These are phyloP conservation scores for Mallotus repandus DNA, from an alignment of 441 rosid species.

Conservation along the genomic window DNA sequence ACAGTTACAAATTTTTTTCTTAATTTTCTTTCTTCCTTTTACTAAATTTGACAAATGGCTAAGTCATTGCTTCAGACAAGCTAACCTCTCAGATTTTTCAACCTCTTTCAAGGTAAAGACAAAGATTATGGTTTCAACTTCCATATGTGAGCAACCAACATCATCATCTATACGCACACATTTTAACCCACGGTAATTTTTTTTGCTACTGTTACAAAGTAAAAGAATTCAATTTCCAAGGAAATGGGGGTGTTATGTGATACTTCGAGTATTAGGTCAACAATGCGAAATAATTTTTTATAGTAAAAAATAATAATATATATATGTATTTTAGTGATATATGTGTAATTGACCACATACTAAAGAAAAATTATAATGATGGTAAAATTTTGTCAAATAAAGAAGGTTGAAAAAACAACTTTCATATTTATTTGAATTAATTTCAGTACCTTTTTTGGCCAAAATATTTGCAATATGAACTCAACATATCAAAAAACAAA, in stretches of 20 bases:
- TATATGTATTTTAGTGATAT: too few species aligned
- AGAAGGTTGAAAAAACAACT: background rate
- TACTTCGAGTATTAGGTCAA: too few species aligned
- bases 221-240: too few species aligned
- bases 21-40: conserved; percentile 1
- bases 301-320: too few species aligned
- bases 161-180: too few species aligned
- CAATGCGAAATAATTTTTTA: too few species aligned
- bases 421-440: conserved; percentile 7
- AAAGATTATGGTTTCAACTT: conserved; percentile 14
- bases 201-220: too few species aligned
- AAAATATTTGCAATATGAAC: background rate
- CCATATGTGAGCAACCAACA: background rate
- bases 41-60: conserved; percentile 23
- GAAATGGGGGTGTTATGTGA: too few species aligned
- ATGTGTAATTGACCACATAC: background rate
- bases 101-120: conserved; percentile 11
- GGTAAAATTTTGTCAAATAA: background rate
- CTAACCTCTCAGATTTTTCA: background rate
- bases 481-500: too few species aligned
- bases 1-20: conserved; percentile 22
- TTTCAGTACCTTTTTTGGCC: background rate
- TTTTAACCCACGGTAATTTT: too few species aligned
- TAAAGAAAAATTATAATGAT: background rate
- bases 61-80: background rate